A percentile compares a stretch with the other conserved stretches of the same genome.
Evolutionary conservation across 2,329 filamentous ascomycete species (phyloP).

Genomic region (Alternaria postmessia): DNA sequence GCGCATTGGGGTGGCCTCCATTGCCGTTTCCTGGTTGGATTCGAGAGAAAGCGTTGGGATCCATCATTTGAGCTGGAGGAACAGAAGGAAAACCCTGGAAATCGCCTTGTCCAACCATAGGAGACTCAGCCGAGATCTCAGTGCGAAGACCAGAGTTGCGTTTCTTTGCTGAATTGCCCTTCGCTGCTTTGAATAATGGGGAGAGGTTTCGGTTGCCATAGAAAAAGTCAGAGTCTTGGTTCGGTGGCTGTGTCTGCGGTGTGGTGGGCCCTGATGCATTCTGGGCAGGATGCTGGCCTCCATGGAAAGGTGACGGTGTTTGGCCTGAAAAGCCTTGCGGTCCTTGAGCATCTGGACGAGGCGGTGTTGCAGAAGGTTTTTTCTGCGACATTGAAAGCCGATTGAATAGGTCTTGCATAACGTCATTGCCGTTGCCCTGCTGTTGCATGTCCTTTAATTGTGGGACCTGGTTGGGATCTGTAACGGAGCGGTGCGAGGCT

Average conservation of each 20-base stretch:
- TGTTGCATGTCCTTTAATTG: constrained; percentile 31
- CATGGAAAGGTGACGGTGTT: constrained; percentile 53
- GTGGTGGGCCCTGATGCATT: constrained; percentile 47
- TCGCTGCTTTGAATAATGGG: constrained; percentile 58
- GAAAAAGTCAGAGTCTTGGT: constrained; percentile 42
- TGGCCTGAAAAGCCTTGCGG: constrained; percentile 37
- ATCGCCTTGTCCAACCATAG: constrained; percentile 30
- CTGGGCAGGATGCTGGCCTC: constrained; percentile 40
- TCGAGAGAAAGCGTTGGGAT: constrained; percentile 30
- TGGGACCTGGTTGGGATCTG: constrained; percentile 42
- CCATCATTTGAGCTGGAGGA: constrained; percentile 23
- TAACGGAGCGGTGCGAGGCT: constrained; percentile 37
- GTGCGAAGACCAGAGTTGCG: constrained; percentile 56
- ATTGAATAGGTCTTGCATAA: constrained; percentile 56
- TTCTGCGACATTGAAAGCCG: constrained; percentile 49
- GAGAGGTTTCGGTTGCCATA: constrained; percentile 59
- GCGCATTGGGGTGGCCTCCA: constrained; percentile 23
- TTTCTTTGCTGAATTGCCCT: constrained; percentile 51
- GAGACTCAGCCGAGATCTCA: constrained; percentile 50
- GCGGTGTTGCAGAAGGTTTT: constrained; percentile 36
- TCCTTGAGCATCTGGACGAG: constrained; percentile 29
- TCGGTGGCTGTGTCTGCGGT: constrained; percentile 39
- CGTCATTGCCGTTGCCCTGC: constrained; percentile 55
- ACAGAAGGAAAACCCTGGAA: constrained; percentile 39
- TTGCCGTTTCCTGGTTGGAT: constrained; percentile 25